A percentile compares a stretch with the other conserved stretches of the same genome.
phyloP scores from a whole-genome alignment of 83 land plant genomes.

The Thuja plicata region DNA sequence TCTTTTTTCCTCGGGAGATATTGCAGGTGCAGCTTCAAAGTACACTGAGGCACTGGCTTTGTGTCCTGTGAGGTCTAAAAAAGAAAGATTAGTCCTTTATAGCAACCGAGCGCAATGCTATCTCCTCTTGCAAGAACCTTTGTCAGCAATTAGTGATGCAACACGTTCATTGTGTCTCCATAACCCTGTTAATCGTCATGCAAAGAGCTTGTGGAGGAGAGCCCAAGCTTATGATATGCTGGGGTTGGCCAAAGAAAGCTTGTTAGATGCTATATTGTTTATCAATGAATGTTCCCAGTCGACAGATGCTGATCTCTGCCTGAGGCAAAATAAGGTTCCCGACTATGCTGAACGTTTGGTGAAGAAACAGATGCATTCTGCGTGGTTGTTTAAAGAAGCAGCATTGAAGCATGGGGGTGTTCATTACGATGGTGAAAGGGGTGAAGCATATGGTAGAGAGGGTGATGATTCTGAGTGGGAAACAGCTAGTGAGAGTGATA shows the following conservation, averaged over 20 bases:
- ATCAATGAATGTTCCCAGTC: constrained; percentile 89
- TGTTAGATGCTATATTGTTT: constrained; percentile 94
- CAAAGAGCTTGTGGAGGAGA: constrained; percentile 95
- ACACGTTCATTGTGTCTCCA: constrained; percentile 91
- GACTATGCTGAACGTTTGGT: constrained; percentile 91
- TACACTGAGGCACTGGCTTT: constrained; percentile 86
- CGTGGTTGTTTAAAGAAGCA: constrained; percentile 94
- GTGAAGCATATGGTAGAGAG: constrained; percentile 45
- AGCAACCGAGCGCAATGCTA: constrained; percentile 96
- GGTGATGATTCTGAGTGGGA: constrained; percentile 83
- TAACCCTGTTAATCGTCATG: constrained; percentile 88
- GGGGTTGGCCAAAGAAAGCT: constrained; percentile 89
- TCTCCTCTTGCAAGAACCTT: constrained; percentile 80
- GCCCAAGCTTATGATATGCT: constrained; percentile 97
- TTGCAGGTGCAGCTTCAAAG: constrained; percentile 83
- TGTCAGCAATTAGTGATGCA: constrained; percentile 90
- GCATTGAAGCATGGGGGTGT: constrained; percentile 83
- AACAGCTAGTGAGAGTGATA: constrained; percentile 81
- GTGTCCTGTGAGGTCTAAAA: constrained; percentile 84
- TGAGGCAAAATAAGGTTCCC: constrained; percentile 82
- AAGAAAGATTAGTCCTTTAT: constrained; percentile 88
- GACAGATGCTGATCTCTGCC: constrained; percentile 64
- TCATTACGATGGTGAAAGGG: constrained; percentile 44
- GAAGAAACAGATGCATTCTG: constrained; percentile 89
- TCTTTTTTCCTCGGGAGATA: constrained; percentile 84